Evolutionary conservation across 768 basidiomycete species (phyloP), one percentile per base, ranked within the genome.

Genomic region (Suillus fuscotomentosus): DNA sequence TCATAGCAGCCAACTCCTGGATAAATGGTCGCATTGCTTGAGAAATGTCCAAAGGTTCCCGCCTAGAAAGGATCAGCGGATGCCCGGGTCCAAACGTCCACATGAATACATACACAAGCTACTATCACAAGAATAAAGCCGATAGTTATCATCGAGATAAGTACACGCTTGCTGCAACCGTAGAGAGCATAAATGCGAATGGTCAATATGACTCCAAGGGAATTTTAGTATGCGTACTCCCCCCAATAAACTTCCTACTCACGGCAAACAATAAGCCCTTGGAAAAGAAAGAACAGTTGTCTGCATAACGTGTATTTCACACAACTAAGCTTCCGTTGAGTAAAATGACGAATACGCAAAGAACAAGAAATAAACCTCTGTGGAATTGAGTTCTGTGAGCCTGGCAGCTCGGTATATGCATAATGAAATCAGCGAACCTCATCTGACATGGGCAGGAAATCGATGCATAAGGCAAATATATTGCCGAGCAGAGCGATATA

Each of bases 401-500:
- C 6, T 24, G 48, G 22, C 3, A 24, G 22, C 24, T 50, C 11
- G 22, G 24, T 27, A 4, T 7, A 27, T 17, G 27, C 50, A 51
- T 17, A 17, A 51, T 17, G 15, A 17, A 51, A 51, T 51, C 8
- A 27, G 17, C 24, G 24, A 51, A 51, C 50, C 50, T 51, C 27
- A 2, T 51, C 50, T 27, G 50, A 51, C 1, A 27, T 10, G 50
- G 50, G 73, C 69, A 51, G 70, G 69, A 65, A 79, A 68, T 72
- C 39, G 78, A 67, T 17, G 3, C 74, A 62, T 3, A 71, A 67
- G 20, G 77, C 73, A 8, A 66, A 68, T 13, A 80, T 67, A 56
- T 79, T 79, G 36, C 79, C 81, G 48, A 82, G 70, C 60, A 83
- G 75, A 3, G 81, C 76, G 39, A 82, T 66, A 63, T 87, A 87